Conservation (phyloP, 1,284 basidiomycete species). For the Phellinidium pouzarii region DNA sequence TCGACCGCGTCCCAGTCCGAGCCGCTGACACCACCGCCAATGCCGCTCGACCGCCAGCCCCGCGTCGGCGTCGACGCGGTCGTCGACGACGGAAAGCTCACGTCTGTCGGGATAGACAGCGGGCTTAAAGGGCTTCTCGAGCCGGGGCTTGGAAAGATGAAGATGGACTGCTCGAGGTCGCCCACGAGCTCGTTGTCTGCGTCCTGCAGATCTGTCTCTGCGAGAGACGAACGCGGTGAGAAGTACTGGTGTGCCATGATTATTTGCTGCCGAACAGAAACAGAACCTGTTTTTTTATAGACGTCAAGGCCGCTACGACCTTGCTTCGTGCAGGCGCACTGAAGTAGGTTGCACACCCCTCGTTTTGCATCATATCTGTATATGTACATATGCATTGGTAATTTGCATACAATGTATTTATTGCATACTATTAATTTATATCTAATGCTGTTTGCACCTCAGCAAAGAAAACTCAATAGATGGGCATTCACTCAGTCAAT, state of each 20-base stretch:
- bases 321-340: no score
- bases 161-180: constrained; percentile 27
- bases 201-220: background rate
- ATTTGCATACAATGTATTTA: no score
- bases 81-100: constrained; percentile 11
- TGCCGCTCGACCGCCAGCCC: background rate
- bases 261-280: no score
- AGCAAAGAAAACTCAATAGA: no score
- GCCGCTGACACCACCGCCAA: background rate
- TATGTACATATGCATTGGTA: no score
- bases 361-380: no score
- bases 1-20: constrained; percentile 12
- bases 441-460: no score
- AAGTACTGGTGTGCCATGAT: background rate
- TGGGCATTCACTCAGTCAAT: no score
- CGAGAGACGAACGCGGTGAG: background rate
- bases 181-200: constrained; percentile 6
- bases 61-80: background rate
- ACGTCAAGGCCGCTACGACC: no score
- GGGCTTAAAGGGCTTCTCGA: constrained; percentile 21
- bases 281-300: no score
- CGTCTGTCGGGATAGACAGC: constrained; percentile 23
- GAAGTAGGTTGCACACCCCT: no score
- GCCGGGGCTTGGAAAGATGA: constrained; percentile 31
- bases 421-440: no score